Conservation (phyloP, 164 flowering plant species). For the Magnolia officinalis region DNA sequence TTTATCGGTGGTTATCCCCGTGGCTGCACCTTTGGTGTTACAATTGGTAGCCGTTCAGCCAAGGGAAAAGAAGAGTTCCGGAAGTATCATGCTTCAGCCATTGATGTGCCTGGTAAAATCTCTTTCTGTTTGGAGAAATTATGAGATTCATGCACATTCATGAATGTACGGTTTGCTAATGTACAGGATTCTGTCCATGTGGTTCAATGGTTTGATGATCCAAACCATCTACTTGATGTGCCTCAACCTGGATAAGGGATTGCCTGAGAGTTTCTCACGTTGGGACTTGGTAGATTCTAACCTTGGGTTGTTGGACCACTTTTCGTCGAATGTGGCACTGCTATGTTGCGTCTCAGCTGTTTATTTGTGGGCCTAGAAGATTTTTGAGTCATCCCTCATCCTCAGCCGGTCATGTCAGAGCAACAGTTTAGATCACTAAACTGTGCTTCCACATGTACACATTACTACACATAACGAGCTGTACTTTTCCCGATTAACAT, state of each 20-base stretch:
- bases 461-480: too few relatives aligned
- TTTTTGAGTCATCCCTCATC: too few relatives aligned
- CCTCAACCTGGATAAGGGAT: not conserved
- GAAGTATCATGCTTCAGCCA: conserved; percentile 88
- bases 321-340: not conserved
- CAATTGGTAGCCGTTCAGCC: conserved; percentile 58
- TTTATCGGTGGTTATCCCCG: conserved; percentile 96
- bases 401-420: too few relatives aligned
- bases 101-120: conserved; percentile 78
- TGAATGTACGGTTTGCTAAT: not conserved
- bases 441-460: too few relatives aligned
- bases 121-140: not conserved
- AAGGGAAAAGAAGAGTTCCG: conserved; percentile 83
- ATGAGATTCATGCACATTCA: not conserved
- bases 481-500: too few relatives aligned
- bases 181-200: not conserved
- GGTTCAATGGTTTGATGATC: not conserved
- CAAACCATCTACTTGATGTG: not conserved
- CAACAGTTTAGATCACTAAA: too few relatives aligned
- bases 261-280: not conserved
- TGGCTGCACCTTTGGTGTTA: conserved; percentile 68
- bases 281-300: too few relatives aligned
- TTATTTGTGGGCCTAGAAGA: not conserved
- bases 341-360: not conserved
- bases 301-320: not conserved